Evolutionary conservation across 2,329 filamentous ascomycete species (phyloP).

Genomic region (Fusarium phyllophilum): DNA sequence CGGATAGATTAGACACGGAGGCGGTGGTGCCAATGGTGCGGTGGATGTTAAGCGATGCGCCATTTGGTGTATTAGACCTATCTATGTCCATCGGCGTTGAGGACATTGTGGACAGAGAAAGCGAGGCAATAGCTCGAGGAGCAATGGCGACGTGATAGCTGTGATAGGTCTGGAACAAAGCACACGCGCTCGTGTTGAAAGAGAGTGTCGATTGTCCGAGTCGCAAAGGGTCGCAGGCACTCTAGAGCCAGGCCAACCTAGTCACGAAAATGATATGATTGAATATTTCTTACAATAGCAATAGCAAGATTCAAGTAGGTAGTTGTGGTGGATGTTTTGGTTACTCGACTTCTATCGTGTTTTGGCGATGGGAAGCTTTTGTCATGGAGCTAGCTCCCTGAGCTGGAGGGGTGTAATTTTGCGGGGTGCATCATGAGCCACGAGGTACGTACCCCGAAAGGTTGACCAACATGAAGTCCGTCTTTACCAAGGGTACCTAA

Average conservation of each 20-base stretch:
- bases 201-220: neutral
- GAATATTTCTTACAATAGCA: neutral
- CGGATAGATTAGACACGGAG: conserved; percentile 74
- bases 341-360: conserved; percentile 12
- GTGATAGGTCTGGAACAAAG: conserved; percentile 2
- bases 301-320: neutral
- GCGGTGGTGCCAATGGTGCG: conserved; percentile 56
- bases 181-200: neutral
- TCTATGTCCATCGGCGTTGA: conserved; percentile 69
- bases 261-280: neutral
- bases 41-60: conserved; percentile 61
- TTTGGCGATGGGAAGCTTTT: conserved; percentile 25
- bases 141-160: neutral
- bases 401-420: conserved; percentile 39
- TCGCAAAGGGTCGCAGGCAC: neutral
- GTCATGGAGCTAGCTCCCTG: conserved; percentile 27
- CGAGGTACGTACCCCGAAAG: conserved; percentile 4
- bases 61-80: conserved; percentile 52
- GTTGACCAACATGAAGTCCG: neutral
- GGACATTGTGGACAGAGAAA: conserved; percentile 52
- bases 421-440: conserved; percentile 27
- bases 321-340: neutral
- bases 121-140: neutral
- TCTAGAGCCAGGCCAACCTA: neutral
- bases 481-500: neutral